phyloP scores from a whole-genome alignment of 1,284 basidiomycete species.

The Coriolopsis trogii region DNA sequence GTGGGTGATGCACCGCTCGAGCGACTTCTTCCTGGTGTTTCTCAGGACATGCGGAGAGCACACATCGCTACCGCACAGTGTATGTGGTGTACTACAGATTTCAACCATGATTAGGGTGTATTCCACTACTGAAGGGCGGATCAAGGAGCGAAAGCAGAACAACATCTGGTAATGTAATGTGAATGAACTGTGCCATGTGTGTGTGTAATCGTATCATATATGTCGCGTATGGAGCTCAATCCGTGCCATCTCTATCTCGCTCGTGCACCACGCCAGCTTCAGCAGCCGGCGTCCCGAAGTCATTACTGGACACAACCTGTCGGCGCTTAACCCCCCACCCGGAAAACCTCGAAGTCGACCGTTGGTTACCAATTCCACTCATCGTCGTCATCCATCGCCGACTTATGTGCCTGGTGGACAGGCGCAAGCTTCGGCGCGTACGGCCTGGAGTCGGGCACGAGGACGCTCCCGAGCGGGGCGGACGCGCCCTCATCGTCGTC shows the following conservation, averaged over 20 bases:
- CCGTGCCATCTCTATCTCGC: no score
- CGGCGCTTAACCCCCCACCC: no score
- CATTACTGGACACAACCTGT: no score
- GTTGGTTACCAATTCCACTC: conserved; percentile 62
- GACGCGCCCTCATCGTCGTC: conserved; percentile 41
- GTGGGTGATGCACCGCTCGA: no score
- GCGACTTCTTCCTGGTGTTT: no score
- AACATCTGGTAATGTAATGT: conserved; percentile 1
- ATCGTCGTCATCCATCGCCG: conserved; percentile 49
- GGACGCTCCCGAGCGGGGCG: conserved; percentile 29
- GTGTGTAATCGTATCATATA: background rate
- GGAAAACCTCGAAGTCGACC: no score
- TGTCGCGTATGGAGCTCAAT: no score
- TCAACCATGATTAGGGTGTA: conserved; percentile 6
- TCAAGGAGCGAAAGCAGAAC: conserved; percentile 5
- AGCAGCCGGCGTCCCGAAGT: no score
- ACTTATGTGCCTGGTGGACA: conserved; percentile 16
- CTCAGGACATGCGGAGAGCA: no score
- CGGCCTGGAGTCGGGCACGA: conserved; percentile 35
- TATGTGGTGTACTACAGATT: background rate
- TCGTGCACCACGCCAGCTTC: no score
- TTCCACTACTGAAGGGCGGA: conserved; percentile 13
- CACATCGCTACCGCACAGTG: no score
- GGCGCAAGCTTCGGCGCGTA: conserved; percentile 10
- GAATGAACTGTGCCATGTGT: background rate